phyloP scores from a whole-genome alignment of 2,329 filamentous ascomycete species.

The Tolypocladium guangdongense region DNA sequence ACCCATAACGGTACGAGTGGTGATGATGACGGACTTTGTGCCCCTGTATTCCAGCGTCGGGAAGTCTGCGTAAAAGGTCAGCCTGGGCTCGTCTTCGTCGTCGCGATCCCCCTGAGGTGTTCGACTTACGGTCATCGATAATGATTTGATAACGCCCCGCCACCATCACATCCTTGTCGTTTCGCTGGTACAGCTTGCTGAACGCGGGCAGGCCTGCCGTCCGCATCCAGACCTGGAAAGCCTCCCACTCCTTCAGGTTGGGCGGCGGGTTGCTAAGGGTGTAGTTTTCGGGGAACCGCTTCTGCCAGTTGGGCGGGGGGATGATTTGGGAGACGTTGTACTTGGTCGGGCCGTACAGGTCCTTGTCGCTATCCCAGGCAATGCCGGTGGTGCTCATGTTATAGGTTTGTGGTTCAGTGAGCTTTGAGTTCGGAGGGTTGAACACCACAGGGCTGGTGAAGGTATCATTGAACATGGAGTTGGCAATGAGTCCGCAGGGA shows the following conservation, averaged over 20 bases:
- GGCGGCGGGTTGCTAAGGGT: constrained; percentile 54
- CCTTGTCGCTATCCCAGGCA: constrained; percentile 75
- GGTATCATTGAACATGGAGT: constrained; percentile 94
- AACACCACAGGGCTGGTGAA: constrained; percentile 56
- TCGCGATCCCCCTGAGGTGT: not conserved
- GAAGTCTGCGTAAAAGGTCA: constrained; percentile 50
- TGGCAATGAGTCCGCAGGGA: constrained; percentile 91
- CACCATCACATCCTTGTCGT: constrained; percentile 58
- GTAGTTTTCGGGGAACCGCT: constrained; percentile 62
- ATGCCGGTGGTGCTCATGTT: constrained; percentile 70
- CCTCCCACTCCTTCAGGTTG: constrained; percentile 63
- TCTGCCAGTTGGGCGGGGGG: constrained; percentile 78
- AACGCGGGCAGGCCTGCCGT: constrained; percentile 89
- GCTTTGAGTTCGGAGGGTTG: constrained; percentile 29
- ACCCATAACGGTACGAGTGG: constrained; percentile 84
- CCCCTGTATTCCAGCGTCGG: constrained; percentile 68
- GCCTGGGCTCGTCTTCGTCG: not conserved
- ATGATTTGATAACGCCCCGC: constrained; percentile 65
- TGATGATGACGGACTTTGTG: constrained; percentile 82
- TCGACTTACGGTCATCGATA: constrained; percentile 63
- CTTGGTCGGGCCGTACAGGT: constrained; percentile 61
- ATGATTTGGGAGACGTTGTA: constrained; percentile 57
- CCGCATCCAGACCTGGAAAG: constrained; percentile 98
- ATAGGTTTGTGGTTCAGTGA: constrained; percentile 42
- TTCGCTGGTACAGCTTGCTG: constrained; percentile 83